Evolutionary conservation across 768 basidiomycete species (phyloP).

Genomic region (Hericium rajendrae): DNA sequence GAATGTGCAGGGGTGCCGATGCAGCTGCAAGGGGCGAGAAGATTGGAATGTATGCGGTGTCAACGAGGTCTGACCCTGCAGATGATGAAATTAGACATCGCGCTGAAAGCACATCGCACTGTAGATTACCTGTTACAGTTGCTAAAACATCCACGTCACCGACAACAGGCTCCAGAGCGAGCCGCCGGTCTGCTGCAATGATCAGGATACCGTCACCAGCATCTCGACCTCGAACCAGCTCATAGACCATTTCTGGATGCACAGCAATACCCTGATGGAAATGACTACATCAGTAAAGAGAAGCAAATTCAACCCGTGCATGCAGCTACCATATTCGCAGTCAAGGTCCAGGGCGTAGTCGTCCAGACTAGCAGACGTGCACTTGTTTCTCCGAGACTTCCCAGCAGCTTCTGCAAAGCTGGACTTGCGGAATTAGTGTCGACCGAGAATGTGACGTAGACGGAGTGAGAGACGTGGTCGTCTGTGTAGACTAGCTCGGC

Average conservation of each 20-base stretch:
- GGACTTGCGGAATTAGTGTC: conserved; percentile 21
- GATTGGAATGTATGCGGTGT: conserved; percentile 47
- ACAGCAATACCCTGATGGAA: conserved; percentile 75
- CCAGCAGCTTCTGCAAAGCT: conserved; percentile 24
- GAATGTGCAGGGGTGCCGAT: conserved; percentile 28
- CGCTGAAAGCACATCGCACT: neutral
- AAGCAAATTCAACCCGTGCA: neutral
- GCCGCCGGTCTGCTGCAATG: conserved; percentile 26
- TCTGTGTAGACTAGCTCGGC: conserved; percentile 89
- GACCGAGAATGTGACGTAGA: conserved; percentile 76
- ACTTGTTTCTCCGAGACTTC: conserved; percentile 15
- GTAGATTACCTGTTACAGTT: conserved; percentile 28
- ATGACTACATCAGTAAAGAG: conserved; percentile 2
- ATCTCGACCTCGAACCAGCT: conserved; percentile 28
- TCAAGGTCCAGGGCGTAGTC: conserved; percentile 95
- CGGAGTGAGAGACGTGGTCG: conserved; percentile 78
- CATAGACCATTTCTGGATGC: conserved; percentile 62
- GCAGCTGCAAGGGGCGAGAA: conserved; percentile 32
- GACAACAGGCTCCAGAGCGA: conserved; percentile 20
- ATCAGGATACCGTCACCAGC: conserved; percentile 20
- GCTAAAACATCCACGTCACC: conserved; percentile 23
- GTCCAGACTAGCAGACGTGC: conserved; percentile 83
- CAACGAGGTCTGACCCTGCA: conserved; percentile 45
- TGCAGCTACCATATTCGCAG: conserved; percentile 78
- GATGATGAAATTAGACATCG: neutral